Conservation (phyloP, 73 alveolate species). For the Urostyla sp. region DNA sequence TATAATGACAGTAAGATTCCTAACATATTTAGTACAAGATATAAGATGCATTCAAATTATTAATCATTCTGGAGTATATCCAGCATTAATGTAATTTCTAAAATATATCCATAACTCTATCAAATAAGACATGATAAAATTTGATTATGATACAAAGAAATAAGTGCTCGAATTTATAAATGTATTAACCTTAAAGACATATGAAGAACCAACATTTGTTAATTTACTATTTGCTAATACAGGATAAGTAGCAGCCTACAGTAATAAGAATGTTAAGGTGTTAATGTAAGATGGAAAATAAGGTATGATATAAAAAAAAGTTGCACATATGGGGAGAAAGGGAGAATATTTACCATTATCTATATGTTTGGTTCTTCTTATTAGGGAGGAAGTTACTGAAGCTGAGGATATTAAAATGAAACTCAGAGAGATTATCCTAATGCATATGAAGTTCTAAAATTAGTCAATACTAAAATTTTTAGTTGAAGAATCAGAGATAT, state of each 20-base stretch:
- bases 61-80: slow-evolving; percentile 41
- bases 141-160: background rate
- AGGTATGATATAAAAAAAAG: no score
- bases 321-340: no score
- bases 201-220: slow-evolving; percentile 41
- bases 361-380: slow-evolving; percentile 5
- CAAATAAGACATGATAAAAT: slow-evolving; percentile 13
- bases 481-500: slow-evolving; percentile 40
- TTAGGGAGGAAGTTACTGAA: slow-evolving; percentile 30
- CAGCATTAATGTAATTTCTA: slow-evolving; percentile 34
- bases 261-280: no score
- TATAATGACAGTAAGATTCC: slow-evolving; percentile 13
- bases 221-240: slow-evolving; percentile 36
- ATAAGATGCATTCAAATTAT: slow-evolving; percentile 20
- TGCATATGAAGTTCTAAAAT: slow-evolving; percentile 31
- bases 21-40: slow-evolving; percentile 36
- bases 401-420: slow-evolving; percentile 13
- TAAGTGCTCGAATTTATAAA: slow-evolving; percentile 35
- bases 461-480: slow-evolving; percentile 9
- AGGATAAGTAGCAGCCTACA: slow-evolving; percentile 14
- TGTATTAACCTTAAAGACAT: slow-evolving; percentile 13
- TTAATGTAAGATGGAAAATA: no score
- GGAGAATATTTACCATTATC: slow-evolving; percentile 50
- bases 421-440: slow-evolving; percentile 23
- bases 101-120: slow-evolving; percentile 44